Evolutionary conservation across 495 filamentous ascomycete genomes (phyloP).

Genomic region (Penicillium steckii): DNA sequence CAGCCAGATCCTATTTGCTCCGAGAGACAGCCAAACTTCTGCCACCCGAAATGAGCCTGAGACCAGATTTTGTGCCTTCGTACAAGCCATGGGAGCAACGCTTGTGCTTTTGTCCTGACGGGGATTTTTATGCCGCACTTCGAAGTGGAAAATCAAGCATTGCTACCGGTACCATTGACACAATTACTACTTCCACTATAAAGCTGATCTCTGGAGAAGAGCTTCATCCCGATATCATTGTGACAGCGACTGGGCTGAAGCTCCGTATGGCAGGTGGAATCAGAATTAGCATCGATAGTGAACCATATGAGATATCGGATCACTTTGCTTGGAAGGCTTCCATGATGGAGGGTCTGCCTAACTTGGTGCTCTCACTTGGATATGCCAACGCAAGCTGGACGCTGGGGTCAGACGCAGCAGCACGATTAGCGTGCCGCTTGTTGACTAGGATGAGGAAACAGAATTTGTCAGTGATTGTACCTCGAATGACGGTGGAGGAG

Average conservation of each 20-base stretch:
- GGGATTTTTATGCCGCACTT: constrained; percentile 62
- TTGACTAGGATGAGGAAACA: not conserved
- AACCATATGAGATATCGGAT: constrained; percentile 11
- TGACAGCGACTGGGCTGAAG: constrained; percentile 60
- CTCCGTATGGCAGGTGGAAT: constrained; percentile 29
- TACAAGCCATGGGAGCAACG: constrained; percentile 66
- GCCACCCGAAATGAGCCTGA: too few species aligned
- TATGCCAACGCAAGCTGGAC: not conserved
- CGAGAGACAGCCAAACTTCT: too few species aligned
- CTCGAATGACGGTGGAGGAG: too few species aligned
- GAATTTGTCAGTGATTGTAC: too few species aligned
- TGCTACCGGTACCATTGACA: constrained; percentile 52
- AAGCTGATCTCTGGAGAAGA: constrained; percentile 51
- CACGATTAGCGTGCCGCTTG: not conserved
- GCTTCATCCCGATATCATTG: constrained; percentile 42
- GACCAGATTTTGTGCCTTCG: constrained; percentile 58
- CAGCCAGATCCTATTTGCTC: too few species aligned
- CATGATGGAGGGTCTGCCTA: constrained; percentile 41
- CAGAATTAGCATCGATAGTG: constrained; percentile 24
- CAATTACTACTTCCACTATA: constrained; percentile 52
- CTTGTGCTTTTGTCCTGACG: constrained; percentile 60
- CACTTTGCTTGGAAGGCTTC: constrained; percentile 37
- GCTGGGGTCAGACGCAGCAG: constrained; percentile 1
- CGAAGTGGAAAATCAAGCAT: constrained; percentile 48
- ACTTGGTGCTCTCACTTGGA: constrained; percentile 10